A percentile compares a stretch with the other conserved stretches of the same genome.
phyloP scores from a whole-genome alignment of 208 protist species.

The Borovskyia barvae region DNA sequence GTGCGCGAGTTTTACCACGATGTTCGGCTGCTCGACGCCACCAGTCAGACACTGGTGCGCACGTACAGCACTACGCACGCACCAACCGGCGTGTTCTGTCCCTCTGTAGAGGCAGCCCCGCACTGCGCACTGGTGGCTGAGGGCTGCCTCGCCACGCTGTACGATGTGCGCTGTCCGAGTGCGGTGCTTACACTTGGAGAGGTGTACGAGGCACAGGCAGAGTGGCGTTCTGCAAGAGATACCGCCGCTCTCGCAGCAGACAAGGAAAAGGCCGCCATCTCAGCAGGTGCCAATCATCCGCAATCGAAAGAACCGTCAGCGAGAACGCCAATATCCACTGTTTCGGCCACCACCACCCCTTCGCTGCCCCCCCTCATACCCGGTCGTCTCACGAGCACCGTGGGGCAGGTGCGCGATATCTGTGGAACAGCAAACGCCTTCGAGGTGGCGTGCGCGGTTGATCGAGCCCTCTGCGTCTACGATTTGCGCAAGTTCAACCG shows the following conservation, averaged over 20 bases:
- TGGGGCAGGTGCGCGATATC: constrained; percentile 41
- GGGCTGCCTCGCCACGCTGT: constrained; percentile 67
- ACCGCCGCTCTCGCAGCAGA: not conserved
- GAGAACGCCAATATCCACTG: not conserved
- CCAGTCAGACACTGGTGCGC: constrained; percentile 31
- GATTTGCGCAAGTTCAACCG: constrained; percentile 81
- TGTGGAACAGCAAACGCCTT: constrained; percentile 53
- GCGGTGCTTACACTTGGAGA: constrained; percentile 38
- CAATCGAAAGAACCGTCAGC: not conserved
- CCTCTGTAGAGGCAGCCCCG: constrained; percentile 16
- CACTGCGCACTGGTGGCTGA: constrained; percentile 57
- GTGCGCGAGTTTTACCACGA: constrained; percentile 68
- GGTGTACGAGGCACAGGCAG: constrained; percentile 9
- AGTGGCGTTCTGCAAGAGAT: constrained; percentile 9
- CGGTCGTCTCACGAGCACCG: constrained; percentile 56
- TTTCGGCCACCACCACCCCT: not conserved
- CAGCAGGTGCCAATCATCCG: too few species aligned
- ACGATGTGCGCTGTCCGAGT: constrained; percentile 62
- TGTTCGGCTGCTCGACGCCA: constrained; percentile 59
- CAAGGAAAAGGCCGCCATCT: not conserved
- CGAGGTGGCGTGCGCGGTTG: constrained; percentile 61
- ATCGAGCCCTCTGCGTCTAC: constrained; percentile 69
- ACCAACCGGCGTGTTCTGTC: constrained; percentile 49
- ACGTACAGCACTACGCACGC: constrained; percentile 68
- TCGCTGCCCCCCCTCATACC: constrained; percentile 27